Evolutionary conservation across 352 stramenopile genomes (phyloP), one percentile per base, ranked within the genome.

Genomic region (Phytophthora constricta): DNA sequence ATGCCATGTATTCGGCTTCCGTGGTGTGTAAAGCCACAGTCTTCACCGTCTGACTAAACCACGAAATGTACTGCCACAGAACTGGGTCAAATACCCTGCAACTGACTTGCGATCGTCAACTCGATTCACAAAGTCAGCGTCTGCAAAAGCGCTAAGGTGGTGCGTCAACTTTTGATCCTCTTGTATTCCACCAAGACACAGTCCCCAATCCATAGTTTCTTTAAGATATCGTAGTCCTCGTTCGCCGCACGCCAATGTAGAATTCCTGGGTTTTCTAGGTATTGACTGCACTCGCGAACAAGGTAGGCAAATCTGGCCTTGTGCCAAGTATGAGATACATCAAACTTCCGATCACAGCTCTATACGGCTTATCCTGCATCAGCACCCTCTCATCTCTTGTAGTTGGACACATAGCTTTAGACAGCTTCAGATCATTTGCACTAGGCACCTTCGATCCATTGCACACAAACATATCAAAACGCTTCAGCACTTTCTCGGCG

Each of bases 1-100:
- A 42, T 2, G 52, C 37, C 41, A 75, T 75, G 13, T 67, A 70
- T 31, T 67, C 60, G 1, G 67, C 61, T 37, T 72, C 59, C 0
- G 63, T 70, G 1, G 54, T 72, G 45, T 68, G 61, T 0, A 76
- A 34, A 0, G 68, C 68, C 17, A 72, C 63, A 11, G 58, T 76
- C 17, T 54, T 64, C 20, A 71, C 61, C 4, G 62, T 59, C 49
- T 76, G 56, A 16, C 62, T 70, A 33, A 22, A 52, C 58, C 57
- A 71, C 14, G 52, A 76, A 17, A 66, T 59, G 41, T 43, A 46
- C 61, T 70, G 3, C 43, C 61, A 56, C 61, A 58, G 27, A 67
- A 58, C 28, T 48, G 19, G 9, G 68, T 68, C 11, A 71, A 20
- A 54, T 68, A 66, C 5, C 61, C 47, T 7, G 53, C 62, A 25